phyloP scores from a whole-genome alignment of 1,284 basidiomycete species.

The Neolentinus lepideus region DNA sequence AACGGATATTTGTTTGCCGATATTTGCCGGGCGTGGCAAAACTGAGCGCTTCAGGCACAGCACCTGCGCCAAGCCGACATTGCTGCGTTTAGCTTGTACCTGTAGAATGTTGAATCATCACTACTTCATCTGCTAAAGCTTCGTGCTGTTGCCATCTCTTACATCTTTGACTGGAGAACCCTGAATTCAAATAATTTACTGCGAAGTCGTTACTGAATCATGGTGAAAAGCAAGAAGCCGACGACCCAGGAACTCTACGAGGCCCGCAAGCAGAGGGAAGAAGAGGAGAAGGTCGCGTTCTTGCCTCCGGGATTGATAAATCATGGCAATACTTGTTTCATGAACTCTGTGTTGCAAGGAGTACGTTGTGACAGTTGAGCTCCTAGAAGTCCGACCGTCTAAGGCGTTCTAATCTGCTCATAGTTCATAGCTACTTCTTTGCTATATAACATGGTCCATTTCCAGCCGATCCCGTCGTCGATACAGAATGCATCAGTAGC shows the following conservation, averaged over 20 bases:
- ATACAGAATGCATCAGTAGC: slow-evolving; percentile 31
- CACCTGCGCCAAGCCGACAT: neutral
- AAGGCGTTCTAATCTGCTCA: slow-evolving; percentile 1
- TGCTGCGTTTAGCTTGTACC: neutral
- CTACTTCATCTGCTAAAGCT: neutral
- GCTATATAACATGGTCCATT: slow-evolving; percentile 52
- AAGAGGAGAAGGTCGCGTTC: slow-evolving; percentile 47
- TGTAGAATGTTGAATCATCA: neutral
- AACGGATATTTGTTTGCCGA: neutral
- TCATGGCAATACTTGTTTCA: slow-evolving; percentile 89
- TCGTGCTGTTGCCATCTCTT: neutral
- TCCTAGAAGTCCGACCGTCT: neutral
- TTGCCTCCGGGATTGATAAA: slow-evolving; percentile 75
- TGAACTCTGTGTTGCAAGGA: slow-evolving; percentile 82
- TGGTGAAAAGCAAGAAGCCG: slow-evolving; percentile 51
- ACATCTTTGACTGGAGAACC: neutral
- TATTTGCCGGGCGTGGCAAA: neutral
- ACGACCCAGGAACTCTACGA: slow-evolving; percentile 59
- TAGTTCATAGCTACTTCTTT: slow-evolving; percentile 63
- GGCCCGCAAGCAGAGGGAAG: slow-evolving; percentile 51
- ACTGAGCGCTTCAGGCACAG: neutral
- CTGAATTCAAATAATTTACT: neutral
- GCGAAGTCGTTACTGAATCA: slow-evolving; percentile 17
- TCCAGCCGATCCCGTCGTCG: slow-evolving; percentile 35
- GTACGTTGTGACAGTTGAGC: slow-evolving; percentile 22